Conservation (phyloP, 352 stramenopile genomes). For the Globisporangium mamillatum region DNA sequence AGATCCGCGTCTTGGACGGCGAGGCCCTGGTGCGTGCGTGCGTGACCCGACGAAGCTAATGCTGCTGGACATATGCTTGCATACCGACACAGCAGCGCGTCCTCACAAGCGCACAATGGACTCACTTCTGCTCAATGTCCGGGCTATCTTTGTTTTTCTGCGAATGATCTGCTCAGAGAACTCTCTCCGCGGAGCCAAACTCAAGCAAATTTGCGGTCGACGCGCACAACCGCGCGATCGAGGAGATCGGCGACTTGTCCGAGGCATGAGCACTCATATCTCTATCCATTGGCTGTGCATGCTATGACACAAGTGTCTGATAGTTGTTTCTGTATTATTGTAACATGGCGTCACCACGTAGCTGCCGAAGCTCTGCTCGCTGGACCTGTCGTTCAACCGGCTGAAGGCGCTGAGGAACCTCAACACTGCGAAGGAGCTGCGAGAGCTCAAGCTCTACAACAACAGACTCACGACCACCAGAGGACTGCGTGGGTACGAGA, state of each 20-base stretch:
- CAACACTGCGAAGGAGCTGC: constrained; percentile 55
- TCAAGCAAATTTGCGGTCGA: constrained; percentile 82
- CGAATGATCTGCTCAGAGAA: constrained; percentile 17
- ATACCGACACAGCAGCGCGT: no score
- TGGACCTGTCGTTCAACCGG: constrained; percentile 81
- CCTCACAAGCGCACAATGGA: no score
- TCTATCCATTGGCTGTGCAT: background rate
- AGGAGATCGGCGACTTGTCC: constrained; percentile 60
- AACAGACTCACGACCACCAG: constrained; percentile 59
- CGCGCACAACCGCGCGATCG: constrained; percentile 66
- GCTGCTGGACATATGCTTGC: background rate
- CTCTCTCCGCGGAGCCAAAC: constrained; percentile 61
- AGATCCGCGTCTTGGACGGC: constrained; percentile 40
- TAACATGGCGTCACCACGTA: constrained; percentile 14
- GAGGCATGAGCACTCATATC: constrained; percentile 27
- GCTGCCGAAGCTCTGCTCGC: constrained; percentile 66
- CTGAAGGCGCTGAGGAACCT: constrained; percentile 57
- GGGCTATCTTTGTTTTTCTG: background rate
- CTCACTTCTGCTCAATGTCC: no score
- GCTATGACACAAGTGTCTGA: background rate
- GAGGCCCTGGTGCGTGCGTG: constrained; percentile 35
- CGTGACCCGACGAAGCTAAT: background rate
- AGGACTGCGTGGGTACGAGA: constrained; percentile 44
- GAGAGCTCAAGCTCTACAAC: constrained; percentile 81
- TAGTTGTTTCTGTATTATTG: background rate